Conservation (phyloP, 2,329 filamentous ascomycete species). For the Samsoniella hepiali region DNA sequence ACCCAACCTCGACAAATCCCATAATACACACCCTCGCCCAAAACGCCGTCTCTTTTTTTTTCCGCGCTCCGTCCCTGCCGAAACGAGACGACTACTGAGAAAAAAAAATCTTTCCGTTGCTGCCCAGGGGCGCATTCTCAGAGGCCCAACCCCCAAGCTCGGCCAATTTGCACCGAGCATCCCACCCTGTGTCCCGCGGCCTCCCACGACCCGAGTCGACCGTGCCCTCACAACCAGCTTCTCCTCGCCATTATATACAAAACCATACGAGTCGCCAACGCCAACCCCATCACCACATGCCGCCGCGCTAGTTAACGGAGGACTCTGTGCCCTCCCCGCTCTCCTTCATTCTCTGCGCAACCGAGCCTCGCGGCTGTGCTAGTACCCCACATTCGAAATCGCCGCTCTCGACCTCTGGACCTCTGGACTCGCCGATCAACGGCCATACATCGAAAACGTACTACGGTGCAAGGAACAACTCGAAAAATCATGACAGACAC, state of each 20-base stretch:
- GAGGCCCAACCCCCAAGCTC: neutral
- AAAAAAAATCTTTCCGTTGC: neutral
- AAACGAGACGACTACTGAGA: neutral
- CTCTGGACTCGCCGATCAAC: no score
- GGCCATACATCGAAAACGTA: neutral
- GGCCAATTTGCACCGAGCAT: neutral
- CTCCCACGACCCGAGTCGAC: neutral
- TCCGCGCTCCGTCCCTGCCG: neutral
- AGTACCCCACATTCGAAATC: neutral
- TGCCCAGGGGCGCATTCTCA: neutral
- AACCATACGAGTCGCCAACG: neutral
- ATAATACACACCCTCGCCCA: neutral
- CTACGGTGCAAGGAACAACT: neutral
- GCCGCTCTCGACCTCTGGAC: neutral
- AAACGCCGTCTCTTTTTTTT: neutral
- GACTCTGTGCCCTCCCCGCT: conserved; percentile 10
- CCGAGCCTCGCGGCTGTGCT: neutral
- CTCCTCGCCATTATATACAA: neutral
- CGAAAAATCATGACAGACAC: conserved; percentile 9
- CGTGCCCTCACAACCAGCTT: neutral
- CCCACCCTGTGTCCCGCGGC: neutral
- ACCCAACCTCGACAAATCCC: neutral
- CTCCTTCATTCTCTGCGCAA: conserved; percentile 8
- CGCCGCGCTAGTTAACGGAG: conserved; percentile 16
- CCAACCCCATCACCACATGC: conserved; percentile 12